Evolutionary conservation across 441 rosid species (phyloP), one percentile per base, ranked within the genome.

Genomic region (Lepidium campestre): DNA sequence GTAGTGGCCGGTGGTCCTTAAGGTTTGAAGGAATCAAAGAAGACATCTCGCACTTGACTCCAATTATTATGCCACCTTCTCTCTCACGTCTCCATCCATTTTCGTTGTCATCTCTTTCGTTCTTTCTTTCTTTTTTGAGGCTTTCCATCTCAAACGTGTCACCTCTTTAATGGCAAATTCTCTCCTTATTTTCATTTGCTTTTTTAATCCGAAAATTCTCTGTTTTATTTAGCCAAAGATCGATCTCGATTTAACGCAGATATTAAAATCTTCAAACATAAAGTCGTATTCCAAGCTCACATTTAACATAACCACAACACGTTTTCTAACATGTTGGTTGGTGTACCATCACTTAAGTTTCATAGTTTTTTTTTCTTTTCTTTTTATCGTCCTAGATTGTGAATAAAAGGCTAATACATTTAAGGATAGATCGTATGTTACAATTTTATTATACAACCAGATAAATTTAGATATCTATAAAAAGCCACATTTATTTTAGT

Each of bases 61-160:
- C 67, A 59, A 59, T 72, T 72, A 72, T 72, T 66, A 65, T 65
- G 62, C 76, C 72, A 72, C 72, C 68, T 52, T 52, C 76, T 66
- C 76, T 59, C 76, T 72, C 76, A 72, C 76, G 76, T 72, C 76
- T 72, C 72, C 62, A 66, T 72, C 76, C 57, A 3, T 66, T 72
- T 67, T 72, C 66, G 70, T 56, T 71, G 75, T 71, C 75, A 55
- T 71, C 57, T 70, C 69, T 54, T 36, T 48, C 18, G 4, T 36
- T n/a, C n/a, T n/a, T n/a, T n/a, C n/a, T n/a, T n/a, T n/a, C n/a
- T 52, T 57, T 57, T 66, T 23, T 57, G 66, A 72, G 66, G 76
- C 46, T 70, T 72, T 59, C 41, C 76, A 65, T 71, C 41, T 57
- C 72, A 14, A 66, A 72, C 72, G 72, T 72, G 72, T 65, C 67